Base-by-base conservation (phyloP, 257 asterid species). In the Fraxinus americana region DNA sequence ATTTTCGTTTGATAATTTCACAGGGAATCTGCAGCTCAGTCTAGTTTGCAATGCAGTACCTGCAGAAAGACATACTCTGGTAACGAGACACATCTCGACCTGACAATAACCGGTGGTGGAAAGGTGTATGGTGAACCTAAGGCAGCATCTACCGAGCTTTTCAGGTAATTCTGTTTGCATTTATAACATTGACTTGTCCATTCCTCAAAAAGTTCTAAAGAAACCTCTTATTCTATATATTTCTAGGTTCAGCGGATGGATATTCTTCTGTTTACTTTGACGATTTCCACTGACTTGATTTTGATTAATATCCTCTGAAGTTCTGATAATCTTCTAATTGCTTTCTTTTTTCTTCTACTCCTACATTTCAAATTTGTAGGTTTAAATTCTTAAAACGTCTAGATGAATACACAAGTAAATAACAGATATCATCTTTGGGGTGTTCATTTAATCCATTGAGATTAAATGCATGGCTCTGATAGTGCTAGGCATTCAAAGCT, bases 61-160 rank as follows among this genome's bases (percentile, higher is more conserved):
- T 94, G 98, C 90, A 81, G 78, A 80, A 94, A 88, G 86, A 79
- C 83, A 7, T 94, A 94, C 82, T 80, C 80, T 8, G 90, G 90
- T 71, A 88, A 85, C 68, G 93, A 75, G 69, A 80, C 96, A 1
- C 91, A 89, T 86, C 80, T 92, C 80, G 97, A 91, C 80, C 80
- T 94, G 75, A 92, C 97, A 14, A 75, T 94, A 72, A 78, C 88
- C 27, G 85, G 90, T 50, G 90, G 90, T 50, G 85, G 88, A 73
- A 87, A 83, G 79, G 91, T 86, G 72, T 92, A 90, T 80, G 97
- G 94, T 36, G 96, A 89, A 80, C 70, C 91, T 72, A 79, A 25
- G 87, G 88, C 97, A 8, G 92, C 86, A 71, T 88, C 96, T 73
- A 92, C 97, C 72, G 93, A 94, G 87, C 12, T 94, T 79, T 94